Base-by-base conservation (phyloP, 805 yeast genomes). In the Metschnikowia dekortorum region DNA sequence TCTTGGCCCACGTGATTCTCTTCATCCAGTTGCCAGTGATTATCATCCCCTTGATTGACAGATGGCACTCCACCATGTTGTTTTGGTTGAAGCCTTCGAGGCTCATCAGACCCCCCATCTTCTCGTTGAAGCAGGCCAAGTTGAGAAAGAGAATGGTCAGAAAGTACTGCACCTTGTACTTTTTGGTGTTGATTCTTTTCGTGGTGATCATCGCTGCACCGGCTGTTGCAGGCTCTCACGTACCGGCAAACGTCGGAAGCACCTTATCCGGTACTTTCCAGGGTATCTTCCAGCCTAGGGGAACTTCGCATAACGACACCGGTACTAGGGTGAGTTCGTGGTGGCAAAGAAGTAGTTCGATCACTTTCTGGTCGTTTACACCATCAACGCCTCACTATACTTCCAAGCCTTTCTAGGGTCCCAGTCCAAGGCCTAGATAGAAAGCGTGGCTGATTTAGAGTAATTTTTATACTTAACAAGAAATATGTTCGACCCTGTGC, bases 71-170 rank as follows among this genome's bases (percentile, higher is more conserved):
- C 42, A 84, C 90, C 70, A 86, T 92, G 95, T 79, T 94, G 73
- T 94, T 94, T 85, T 94, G 99, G 99, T 85, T 95, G 74, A 88
- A 89, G 69, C 99, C 99, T 51, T 71, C 94, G 55, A 85, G 96
- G 75, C 96, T 90, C 76, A 91, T 94, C 66, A 87, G 98, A 73
- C 97, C 97, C 54, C 98, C 99, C 63, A 90, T 94, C 68, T 91
- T 89, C 75, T 89, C 98, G 16, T 78, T 92, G 75, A 94, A 94
- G 75, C 98, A 94, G 77, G 92, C 95, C 51, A 85, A 89, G 75
- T 83, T 91, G 71, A 87, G 99, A 69, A 89, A 87, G 86, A 85
- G 99, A 77, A 92, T 94, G 96, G 96, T 94, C 35, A 84, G 87
- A 73, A 90, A 89, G 74, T 94, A 94, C 78, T 84, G 95, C 55